Conservation (phyloP, 805 yeast species). For the Yamadazyma insecticola region DNA sequence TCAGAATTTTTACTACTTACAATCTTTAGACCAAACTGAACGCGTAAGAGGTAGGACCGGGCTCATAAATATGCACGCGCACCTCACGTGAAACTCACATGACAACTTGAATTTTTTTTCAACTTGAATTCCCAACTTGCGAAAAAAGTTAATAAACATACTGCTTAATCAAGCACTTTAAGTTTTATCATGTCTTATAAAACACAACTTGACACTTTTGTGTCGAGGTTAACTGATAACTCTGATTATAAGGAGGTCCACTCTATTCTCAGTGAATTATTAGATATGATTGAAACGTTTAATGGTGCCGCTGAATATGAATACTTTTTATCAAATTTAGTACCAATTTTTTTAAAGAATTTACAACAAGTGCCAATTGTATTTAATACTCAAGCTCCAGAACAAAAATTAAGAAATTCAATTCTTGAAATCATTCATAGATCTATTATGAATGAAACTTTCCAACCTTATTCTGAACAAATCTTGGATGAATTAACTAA, state of each 20-base stretch:
- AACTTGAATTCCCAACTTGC: slow-evolving; percentile 16
- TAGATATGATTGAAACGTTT: slow-evolving; percentile 83
- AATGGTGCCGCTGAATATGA: slow-evolving; percentile 80
- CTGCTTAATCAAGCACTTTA: not conserved
- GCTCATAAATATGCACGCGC: slow-evolving; percentile 11
- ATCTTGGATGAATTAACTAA: slow-evolving; percentile 57
- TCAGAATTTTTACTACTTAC: too few relatives aligned
- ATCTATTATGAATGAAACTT: slow-evolving; percentile 75
- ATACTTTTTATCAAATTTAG: slow-evolving; percentile 59
- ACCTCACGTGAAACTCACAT: slow-evolving; percentile 7
- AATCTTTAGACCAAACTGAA: too few relatives aligned
- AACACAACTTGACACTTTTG: slow-evolving; percentile 65
- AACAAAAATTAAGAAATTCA: slow-evolving; percentile 73
- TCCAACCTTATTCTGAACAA: slow-evolving; percentile 62
- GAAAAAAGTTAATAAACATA: not conserved
- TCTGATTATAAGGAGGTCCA: slow-evolving; percentile 59
- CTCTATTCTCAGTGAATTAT: slow-evolving; percentile 70
- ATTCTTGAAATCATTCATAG: slow-evolving; percentile 77
- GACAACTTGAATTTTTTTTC: too few relatives aligned
- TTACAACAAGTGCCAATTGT: slow-evolving; percentile 70
- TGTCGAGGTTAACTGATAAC: slow-evolving; percentile 53
- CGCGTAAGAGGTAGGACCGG: slow-evolving; percentile 1
- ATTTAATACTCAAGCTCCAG: slow-evolving; percentile 59
- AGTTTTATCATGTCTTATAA: slow-evolving; percentile 40
- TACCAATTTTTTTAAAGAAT: slow-evolving; percentile 65